phyloP scores from a whole-genome alignment of 192 early-diverging fungal genomes.

The Physocladia obscura region DNA sequence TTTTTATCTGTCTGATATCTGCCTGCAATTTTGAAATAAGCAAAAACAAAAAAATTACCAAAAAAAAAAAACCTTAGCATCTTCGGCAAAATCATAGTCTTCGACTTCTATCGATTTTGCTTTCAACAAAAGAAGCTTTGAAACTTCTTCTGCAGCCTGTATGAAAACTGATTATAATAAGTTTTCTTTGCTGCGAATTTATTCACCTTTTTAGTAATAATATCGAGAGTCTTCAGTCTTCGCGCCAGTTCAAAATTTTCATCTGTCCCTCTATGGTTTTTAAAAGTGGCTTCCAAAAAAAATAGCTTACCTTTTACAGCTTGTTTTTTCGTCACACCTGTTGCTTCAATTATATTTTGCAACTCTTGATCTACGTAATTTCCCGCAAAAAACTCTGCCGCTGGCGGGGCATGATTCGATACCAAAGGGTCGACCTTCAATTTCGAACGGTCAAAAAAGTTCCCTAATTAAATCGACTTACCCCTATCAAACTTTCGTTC shows the following conservation, averaged over 20 bases:
- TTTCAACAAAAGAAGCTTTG: slow-evolving; percentile 56
- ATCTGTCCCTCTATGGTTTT: background rate
- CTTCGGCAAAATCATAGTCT: slow-evolving; percentile 76
- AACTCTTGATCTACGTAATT: slow-evolving; percentile 42
- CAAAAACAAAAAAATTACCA: background rate
- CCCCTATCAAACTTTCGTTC: slow-evolving; percentile 24
- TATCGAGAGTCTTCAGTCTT: slow-evolving; percentile 53
- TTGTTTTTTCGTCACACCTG: slow-evolving; percentile 52
- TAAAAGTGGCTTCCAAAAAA: slow-evolving; percentile 17
- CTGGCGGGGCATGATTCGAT: too few relatives aligned
- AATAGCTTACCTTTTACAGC: slow-evolving; percentile 52
- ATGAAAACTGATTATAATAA: background rate
- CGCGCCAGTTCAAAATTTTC: slow-evolving; percentile 52
- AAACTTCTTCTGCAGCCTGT: slow-evolving; percentile 51
- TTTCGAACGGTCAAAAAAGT: too few relatives aligned
- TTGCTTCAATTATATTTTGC: slow-evolving; percentile 38
- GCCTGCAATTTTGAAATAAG: background rate
- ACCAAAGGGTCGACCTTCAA: too few relatives aligned
- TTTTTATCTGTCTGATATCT: slow-evolving; percentile 32
- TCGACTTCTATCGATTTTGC: slow-evolving; percentile 61
- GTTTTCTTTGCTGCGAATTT: slow-evolving; percentile 14
- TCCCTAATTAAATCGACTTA: too few relatives aligned
- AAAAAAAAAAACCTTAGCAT: slow-evolving; percentile 57
- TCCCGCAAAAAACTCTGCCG: background rate
- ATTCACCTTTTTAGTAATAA: slow-evolving; percentile 49